phyloP scores from a whole-genome alignment of 768 basidiomycete species.

The Amanita polypyramis region DNA sequence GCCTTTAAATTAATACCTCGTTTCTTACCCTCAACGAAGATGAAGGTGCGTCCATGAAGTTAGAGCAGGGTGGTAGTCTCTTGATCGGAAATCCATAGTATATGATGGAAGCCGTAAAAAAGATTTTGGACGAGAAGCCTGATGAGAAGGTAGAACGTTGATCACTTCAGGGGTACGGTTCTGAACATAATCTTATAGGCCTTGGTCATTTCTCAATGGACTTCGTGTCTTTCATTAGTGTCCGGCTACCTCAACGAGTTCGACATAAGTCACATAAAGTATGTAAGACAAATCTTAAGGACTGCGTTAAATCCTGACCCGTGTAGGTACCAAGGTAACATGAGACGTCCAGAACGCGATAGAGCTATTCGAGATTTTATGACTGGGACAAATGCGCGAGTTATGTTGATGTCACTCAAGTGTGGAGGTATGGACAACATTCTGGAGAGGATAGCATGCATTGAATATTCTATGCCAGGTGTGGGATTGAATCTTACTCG shows the following conservation, averaged over 20 bases:
- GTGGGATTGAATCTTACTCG: slow-evolving; percentile 51
- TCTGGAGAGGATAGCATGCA: neutral
- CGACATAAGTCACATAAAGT: slow-evolving; percentile 46
- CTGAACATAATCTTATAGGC: slow-evolving; percentile 45
- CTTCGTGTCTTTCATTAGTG: slow-evolving; percentile 50
- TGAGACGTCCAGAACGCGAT: slow-evolving; percentile 43
- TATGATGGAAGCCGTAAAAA: slow-evolving; percentile 48
- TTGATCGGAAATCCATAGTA: slow-evolving; percentile 19
- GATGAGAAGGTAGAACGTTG: slow-evolving; percentile 41
- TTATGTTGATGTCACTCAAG: slow-evolving; percentile 56
- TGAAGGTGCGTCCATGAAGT: slow-evolving; percentile 38
- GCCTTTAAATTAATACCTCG: slow-evolving; percentile 36
- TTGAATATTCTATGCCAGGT: slow-evolving; percentile 15
- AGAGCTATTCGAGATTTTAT: slow-evolving; percentile 49
- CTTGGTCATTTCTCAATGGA: slow-evolving; percentile 66
- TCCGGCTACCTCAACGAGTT: slow-evolving; percentile 48
- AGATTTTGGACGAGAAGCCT: slow-evolving; percentile 34
- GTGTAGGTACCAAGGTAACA: slow-evolving; percentile 48
- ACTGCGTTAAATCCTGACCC: neutral
- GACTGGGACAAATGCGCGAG: slow-evolving; percentile 41
- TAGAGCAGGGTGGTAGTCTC: neutral
- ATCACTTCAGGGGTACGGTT: neutral
- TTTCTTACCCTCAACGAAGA: slow-evolving; percentile 65
- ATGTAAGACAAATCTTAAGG: slow-evolving; percentile 7
- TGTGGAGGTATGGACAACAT: slow-evolving; percentile 36